Evolutionary conservation across 2,329 filamentous ascomycete species (phyloP).

Genomic region (Aspergillaceae sp.): DNA sequence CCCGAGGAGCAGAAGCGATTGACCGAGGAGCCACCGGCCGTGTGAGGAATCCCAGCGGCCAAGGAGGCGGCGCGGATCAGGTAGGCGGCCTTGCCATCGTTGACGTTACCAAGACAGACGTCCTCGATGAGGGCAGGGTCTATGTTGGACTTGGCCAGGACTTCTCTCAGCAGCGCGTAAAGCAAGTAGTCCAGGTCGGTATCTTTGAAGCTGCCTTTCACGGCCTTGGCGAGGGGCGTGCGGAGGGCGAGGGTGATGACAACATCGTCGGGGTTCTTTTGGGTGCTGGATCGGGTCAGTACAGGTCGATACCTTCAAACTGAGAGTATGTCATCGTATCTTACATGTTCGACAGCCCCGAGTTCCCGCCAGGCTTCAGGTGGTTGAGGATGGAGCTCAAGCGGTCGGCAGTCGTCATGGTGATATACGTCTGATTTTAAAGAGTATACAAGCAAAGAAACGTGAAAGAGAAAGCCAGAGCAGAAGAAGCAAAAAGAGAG

Average conservation of each 20-base stretch:
- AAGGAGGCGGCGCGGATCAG: slow-evolving; percentile 81
- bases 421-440: slow-evolving; percentile 1
- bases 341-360: slow-evolving; percentile 69
- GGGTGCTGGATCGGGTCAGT: slow-evolving; percentile 49
- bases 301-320: not conserved
- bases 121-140: slow-evolving; percentile 79
- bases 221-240: slow-evolving; percentile 78
- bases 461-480: not conserved
- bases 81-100: slow-evolving; percentile 78
- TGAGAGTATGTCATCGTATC: slow-evolving; percentile 19
- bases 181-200: slow-evolving; percentile 79
- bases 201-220: slow-evolving; percentile 93
- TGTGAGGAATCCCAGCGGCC: slow-evolving; percentile 89
- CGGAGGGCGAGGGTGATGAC: slow-evolving; percentile 90
- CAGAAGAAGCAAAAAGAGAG: too few relatives aligned
- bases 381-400: slow-evolving; percentile 83
- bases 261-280: slow-evolving; percentile 90
- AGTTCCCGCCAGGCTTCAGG: slow-evolving; percentile 59
- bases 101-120: slow-evolving; percentile 87
- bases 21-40: slow-evolving; percentile 66
- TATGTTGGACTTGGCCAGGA: slow-evolving; percentile 62
- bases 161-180: slow-evolving; percentile 71
- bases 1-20: slow-evolving; percentile 98
- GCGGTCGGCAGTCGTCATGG: slow-evolving; percentile 69
- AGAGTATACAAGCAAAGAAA: not conserved